These are phyloP conservation scores for Colletotrichum liriopes DNA, from an alignment of 2,329 filamentous ascomycete genomes.

Conservation along the genomic window DNA sequence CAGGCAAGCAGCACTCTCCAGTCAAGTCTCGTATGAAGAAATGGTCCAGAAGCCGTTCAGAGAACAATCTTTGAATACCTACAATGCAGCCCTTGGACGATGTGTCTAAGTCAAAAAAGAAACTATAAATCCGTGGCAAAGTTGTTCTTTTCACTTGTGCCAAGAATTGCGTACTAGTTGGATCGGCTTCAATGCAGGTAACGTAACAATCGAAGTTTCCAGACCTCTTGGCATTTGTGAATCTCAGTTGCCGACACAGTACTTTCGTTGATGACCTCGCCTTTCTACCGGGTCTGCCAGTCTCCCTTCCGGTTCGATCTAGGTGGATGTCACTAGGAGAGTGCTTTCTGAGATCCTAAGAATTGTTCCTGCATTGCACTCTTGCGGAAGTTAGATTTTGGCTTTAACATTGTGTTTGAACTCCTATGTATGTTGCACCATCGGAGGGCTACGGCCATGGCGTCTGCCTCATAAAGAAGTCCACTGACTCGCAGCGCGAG, in stretches of 20 bases:
- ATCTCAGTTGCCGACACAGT: neutral
- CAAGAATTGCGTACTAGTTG: neutral
- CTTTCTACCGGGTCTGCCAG: neutral
- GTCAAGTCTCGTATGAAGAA: too few relatives aligned
- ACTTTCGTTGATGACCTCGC: neutral
- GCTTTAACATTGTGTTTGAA: neutral
- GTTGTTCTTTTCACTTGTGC: too few relatives aligned
- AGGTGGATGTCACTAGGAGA: neutral
- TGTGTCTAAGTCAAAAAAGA: too few relatives aligned
- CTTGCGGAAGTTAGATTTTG: neutral
- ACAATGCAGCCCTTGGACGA: too few relatives aligned
- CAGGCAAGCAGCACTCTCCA: too few relatives aligned
- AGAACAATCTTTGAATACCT: too few relatives aligned
- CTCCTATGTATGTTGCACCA: too few relatives aligned
- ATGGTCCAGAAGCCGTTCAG: too few relatives aligned
- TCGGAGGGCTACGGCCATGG: too few relatives aligned
- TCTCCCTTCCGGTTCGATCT: neutral
- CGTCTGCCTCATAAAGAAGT: too few relatives aligned
- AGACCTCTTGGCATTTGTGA: neutral
- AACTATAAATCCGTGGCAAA: too few relatives aligned
- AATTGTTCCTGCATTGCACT: neutral
- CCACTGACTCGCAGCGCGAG: neutral
- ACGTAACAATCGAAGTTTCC: neutral
- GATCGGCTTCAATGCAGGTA: neutral
- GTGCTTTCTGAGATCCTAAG: neutral